A percentile compares a stretch with the other conserved stretches of the same genome.
phyloP scores from a whole-genome alignment of 139 green algal species.

The Chlorella sp. region DNA sequence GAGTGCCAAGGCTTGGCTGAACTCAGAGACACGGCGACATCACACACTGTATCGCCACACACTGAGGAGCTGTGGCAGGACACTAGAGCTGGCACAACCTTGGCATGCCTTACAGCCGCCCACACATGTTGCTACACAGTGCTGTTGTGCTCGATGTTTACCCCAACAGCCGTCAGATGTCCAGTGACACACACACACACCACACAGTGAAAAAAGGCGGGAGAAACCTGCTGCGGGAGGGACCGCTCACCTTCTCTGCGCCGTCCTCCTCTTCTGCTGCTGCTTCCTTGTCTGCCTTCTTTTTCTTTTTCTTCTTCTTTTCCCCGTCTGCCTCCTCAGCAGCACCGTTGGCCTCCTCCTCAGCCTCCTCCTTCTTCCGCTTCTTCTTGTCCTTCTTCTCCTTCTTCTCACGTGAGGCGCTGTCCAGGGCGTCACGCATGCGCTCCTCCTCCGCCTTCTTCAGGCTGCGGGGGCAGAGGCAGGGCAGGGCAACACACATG shows the following conservation, averaged over 20 bases:
- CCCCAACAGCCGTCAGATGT: not conserved
- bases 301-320: slow-evolving; percentile 64
- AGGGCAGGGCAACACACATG: not conserved
- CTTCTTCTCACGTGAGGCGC: slow-evolving; percentile 64
- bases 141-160: no score
- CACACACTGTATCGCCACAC: not conserved
- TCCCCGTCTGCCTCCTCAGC: slow-evolving; percentile 48
- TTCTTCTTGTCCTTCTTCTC: no score
- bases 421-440: slow-evolving; percentile 53
- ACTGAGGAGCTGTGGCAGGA: not conserved
- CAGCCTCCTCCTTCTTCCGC: no score
- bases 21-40: no score
- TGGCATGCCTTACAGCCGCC: no score
- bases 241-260: no score
- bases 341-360: slow-evolving; percentile 80
- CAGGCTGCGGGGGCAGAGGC: slow-evolving; percentile 37
- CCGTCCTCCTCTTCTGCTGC: no score
- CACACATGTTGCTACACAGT: no score
- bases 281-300: not conserved
- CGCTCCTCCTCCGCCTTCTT: slow-evolving; percentile 88
- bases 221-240: no score
- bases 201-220: no score
- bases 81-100: not conserved
- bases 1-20: no score
- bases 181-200: no score